Conservation (phyloP, 169 alveolate species). For the Plasmodium vivax region DNA sequence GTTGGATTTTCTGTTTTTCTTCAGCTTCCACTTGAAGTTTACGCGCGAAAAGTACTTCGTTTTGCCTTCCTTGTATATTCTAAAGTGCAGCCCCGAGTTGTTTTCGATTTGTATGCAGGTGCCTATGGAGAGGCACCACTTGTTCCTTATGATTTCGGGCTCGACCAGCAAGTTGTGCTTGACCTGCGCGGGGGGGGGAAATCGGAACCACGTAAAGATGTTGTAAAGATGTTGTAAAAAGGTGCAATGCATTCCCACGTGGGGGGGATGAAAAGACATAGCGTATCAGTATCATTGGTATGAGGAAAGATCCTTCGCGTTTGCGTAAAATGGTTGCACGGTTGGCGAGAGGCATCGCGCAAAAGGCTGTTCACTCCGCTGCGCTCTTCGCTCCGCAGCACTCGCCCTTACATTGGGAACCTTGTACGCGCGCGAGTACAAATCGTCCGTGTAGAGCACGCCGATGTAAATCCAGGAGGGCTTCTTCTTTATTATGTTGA, state of each 20-base stretch:
- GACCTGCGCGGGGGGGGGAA: slow-evolving; percentile 2
- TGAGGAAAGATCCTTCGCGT: not conserved
- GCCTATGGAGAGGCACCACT: slow-evolving; percentile 81
- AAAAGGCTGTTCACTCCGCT: not conserved
- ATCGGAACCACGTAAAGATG: no score
- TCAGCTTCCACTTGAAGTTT: slow-evolving; percentile 58
- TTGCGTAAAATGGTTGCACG: no score
- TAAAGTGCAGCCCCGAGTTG: slow-evolving; percentile 75
- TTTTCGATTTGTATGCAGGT: slow-evolving; percentile 81
- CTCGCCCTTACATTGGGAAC: slow-evolving; percentile 51
- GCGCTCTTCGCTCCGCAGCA: not conserved
- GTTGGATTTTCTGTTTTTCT: not conserved
- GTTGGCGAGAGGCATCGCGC: no score
- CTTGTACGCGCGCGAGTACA: slow-evolving; percentile 65
- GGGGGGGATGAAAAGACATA: not conserved
- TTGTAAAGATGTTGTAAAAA: not conserved
- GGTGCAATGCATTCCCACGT: not conserved
- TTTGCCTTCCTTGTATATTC: slow-evolving; percentile 78
- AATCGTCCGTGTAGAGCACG: slow-evolving; percentile 63
- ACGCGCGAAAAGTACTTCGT: slow-evolving; percentile 73
- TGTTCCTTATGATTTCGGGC: slow-evolving; percentile 77
- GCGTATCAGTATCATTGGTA: not conserved
- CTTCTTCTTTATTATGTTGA: slow-evolving; percentile 55
- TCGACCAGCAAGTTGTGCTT: slow-evolving; percentile 79
- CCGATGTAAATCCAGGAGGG: slow-evolving; percentile 70